phyloP scores from a whole-genome alignment of 1,284 basidiomycete species.

The Sparassis latifolia region DNA sequence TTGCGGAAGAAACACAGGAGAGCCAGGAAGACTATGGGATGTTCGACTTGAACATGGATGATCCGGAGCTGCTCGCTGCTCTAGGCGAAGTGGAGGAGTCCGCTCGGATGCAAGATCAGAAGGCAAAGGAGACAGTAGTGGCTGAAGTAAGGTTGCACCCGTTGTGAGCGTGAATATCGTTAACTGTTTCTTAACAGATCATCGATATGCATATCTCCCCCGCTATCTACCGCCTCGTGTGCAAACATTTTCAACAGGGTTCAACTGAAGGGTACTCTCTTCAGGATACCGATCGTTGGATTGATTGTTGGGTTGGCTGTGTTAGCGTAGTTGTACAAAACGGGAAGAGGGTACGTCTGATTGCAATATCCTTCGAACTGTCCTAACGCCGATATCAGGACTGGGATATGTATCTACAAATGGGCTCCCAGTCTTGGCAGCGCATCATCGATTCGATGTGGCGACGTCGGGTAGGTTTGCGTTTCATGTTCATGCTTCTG shows the following conservation, averaged over 20 bases:
- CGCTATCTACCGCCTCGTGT: slow-evolving; percentile 56
- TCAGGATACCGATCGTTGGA: slow-evolving; percentile 43
- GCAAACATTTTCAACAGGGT: slow-evolving; percentile 38
- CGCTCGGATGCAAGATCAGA: slow-evolving; percentile 21
- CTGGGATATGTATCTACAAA: slow-evolving; percentile 59
- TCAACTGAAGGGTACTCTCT: slow-evolving; percentile 24
- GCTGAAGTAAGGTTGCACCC: slow-evolving; percentile 30
- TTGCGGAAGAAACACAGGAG: slow-evolving; percentile 45
- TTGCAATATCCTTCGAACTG: background rate
- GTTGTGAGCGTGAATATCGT: background rate
- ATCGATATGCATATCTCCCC: slow-evolving; percentile 51
- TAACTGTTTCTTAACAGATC: slow-evolving; percentile 30
- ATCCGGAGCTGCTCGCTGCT: slow-evolving; percentile 49
- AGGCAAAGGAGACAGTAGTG: slow-evolving; percentile 35
- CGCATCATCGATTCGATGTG: slow-evolving; percentile 48
- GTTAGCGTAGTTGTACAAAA: slow-evolving; percentile 62
- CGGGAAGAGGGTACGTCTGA: slow-evolving; percentile 24
- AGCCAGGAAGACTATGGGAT: slow-evolving; percentile 71
- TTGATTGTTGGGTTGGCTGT: slow-evolving; percentile 78
- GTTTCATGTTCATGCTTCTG: slow-evolving; percentile 64
- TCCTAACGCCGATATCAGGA: slow-evolving; percentile 32
- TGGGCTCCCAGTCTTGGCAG: slow-evolving; percentile 56
- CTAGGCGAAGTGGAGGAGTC: slow-evolving; percentile 34
- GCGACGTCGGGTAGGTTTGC: slow-evolving; percentile 59
- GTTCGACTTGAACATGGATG: slow-evolving; percentile 46